These are phyloP conservation scores for Panicum virgatum DNA, from an alignment of 202 grass and related monocot genomes.

Conservation along the genomic window DNA sequence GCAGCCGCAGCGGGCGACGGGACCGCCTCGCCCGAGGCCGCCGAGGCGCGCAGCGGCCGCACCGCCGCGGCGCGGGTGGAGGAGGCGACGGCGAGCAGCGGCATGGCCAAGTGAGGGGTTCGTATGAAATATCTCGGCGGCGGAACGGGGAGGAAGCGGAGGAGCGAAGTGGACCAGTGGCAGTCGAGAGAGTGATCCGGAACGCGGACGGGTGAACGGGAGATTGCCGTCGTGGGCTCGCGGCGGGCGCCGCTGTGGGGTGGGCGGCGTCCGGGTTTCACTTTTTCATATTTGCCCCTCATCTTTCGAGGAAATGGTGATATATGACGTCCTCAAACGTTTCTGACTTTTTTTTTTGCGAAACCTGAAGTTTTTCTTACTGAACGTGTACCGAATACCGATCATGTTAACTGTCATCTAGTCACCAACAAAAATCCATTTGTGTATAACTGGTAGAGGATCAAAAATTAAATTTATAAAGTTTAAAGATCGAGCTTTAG, in stretches of 20 bases:
- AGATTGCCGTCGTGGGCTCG: neutral
- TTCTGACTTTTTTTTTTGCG: no score
- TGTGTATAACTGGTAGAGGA: no score
- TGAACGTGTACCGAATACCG: no score
- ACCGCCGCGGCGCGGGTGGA: slow-evolving; percentile 27
- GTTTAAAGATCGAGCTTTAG: no score
- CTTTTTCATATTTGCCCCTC: no score
- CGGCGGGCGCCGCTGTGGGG: neutral
- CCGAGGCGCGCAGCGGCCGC: slow-evolving; percentile 36
- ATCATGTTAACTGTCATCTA: no score
- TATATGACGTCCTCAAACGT: no score
- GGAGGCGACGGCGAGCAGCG: slow-evolving; percentile 49
- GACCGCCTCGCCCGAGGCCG: slow-evolving; percentile 44
- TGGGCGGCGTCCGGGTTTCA: neutral
- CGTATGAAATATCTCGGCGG: slow-evolving; percentile 33
- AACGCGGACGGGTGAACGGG: slow-evolving; percentile 24
- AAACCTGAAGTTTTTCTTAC: no score
- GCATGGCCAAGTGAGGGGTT: slow-evolving; percentile 30
- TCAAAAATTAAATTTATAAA: no score
- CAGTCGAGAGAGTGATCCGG: slow-evolving; percentile 11
- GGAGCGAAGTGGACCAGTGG: slow-evolving; percentile 34
- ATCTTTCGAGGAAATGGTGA: no score
- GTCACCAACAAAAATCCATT: no score
- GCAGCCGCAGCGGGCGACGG: neutral
- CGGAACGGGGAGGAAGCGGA: neutral